Conservation (phyloP, 176 grass and related monocot species). For the Eremochloa ophiuroides region DNA sequence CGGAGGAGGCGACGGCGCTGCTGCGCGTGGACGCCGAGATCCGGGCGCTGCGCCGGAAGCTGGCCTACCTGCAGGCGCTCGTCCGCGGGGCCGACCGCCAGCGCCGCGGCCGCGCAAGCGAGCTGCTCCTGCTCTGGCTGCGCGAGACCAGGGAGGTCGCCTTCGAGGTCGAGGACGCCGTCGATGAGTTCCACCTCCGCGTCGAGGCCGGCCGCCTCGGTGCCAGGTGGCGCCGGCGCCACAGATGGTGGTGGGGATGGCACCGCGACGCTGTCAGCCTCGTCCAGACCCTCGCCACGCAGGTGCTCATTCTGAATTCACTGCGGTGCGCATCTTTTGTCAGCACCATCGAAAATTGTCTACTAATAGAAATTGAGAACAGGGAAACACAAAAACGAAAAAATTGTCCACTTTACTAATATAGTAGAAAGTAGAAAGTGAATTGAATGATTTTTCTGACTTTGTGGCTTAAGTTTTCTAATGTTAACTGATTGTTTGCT, state of each 20-base stretch:
- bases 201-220: conserved; percentile 24
- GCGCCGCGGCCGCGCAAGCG: conserved; percentile 37
- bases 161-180: conserved; percentile 50
- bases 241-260: conserved; percentile 34
- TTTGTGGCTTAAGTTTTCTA: no score
- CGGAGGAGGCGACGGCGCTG: conserved; percentile 36
- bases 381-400: no score
- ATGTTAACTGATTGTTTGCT: no score
- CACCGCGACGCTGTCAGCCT: conserved; percentile 25
- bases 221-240: conserved; percentile 8
- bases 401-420: no score
- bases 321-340: not conserved
- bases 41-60: conserved; percentile 36
- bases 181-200: conserved; percentile 50
- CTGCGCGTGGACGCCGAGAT: conserved; percentile 35
- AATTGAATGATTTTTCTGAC: no score
- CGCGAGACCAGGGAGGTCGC: conserved; percentile 47
- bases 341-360: not conserved
- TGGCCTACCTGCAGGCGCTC: conserved; percentile 43
- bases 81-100: conserved; percentile 41
- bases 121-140: conserved; percentile 44
- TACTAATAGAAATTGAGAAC: no score
- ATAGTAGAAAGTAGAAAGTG: no score
- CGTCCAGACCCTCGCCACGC: conserved; percentile 7
- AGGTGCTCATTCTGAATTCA: not conserved